Evolutionary conservation across 2,329 filamentous ascomycete genomes (phyloP), one percentile per base, ranked within the genome.

Genomic region (Coleophoma eucalyptorum): DNA sequence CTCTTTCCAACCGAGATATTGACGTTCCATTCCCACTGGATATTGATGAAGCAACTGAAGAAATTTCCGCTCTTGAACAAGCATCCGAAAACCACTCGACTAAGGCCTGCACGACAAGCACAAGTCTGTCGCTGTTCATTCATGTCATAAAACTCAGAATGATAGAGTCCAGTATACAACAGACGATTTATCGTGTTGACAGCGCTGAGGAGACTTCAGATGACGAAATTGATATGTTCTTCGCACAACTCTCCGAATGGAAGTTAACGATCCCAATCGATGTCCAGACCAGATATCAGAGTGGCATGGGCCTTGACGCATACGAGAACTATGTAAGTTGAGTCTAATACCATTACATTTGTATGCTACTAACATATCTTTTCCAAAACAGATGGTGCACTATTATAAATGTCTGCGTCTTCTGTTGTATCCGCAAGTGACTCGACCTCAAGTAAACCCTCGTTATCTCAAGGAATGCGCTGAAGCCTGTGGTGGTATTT

Each of bases 1-100:
- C 64, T 7, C 67, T 70, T 26, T 61, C 62, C 1, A 67, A 70
- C 38, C 49, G 62, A 37, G 66, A 69, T 18, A 66, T 67, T 48
- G 63, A 67, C 49, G 61, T 59, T 15, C 38, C 61, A 49, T 55
- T 68, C 3, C 66, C 66, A 2, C 57, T 58, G 13, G 54, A 61
- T 18, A 49, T 55, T 11, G 35, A 56, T 11, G 57, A 63, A 5
- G 43, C 48, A 20, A 48, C 50, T 15, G 55, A 62, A 44, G 58
- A 59, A 20, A 16, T 44, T 2, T 5, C 26, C 26, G 26, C 26
- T 26, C 4, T 26, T 26, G 26, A 3, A 5, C 6, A 26, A 26
- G 26, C 26, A 26, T 26, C 26, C 26, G 10, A 26, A 26, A 50
- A 38, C 18, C 33, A 46, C 15, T 49, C 32, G 34, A 49, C 38